phyloP scores from a whole-genome alignment of 1,284 basidiomycete genomes.

The Leccinum cinnamomeum region DNA sequence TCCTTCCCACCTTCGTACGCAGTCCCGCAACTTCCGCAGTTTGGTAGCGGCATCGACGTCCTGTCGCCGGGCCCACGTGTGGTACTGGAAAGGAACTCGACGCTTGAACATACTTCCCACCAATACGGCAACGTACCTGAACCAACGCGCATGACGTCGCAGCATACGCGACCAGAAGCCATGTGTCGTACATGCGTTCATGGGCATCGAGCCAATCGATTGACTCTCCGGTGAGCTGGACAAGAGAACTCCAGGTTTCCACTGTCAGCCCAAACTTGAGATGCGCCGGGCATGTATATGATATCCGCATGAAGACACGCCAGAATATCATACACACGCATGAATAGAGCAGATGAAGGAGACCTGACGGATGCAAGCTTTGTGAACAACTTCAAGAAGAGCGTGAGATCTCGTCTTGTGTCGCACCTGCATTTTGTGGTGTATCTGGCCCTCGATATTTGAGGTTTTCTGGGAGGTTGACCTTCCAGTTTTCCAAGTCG shows the following conservation, averaged over 20 bases:
- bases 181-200: constrained; percentile 81
- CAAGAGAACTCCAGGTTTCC: constrained; percentile 76
- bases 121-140: constrained; percentile 59
- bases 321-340: constrained; percentile 89
- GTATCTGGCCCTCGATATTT: constrained; percentile 71
- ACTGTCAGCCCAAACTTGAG: constrained; percentile 82
- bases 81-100: constrained; percentile 59
- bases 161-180: constrained; percentile 84
- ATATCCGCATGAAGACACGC: constrained; percentile 94
- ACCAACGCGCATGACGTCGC: constrained; percentile 90
- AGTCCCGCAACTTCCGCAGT: constrained; percentile 79
- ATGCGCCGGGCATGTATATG: constrained; percentile 82
- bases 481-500: constrained; percentile 80
- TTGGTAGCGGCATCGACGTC: constrained; percentile 74
- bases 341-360: constrained; percentile 84
- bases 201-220: constrained; percentile 90
- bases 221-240: constrained; percentile 70
- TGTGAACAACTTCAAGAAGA: constrained; percentile 7
- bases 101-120: constrained; percentile 1
- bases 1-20: constrained; percentile 81
- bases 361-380: constrained; percentile 45
- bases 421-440: constrained; percentile 61
- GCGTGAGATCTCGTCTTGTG: background rate
- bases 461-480: constrained; percentile 71
- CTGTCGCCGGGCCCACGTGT: constrained; percentile 85